Conservation (phyloP, 2,329 filamentous ascomycete genomes). For the Verticillium alfalfae region DNA sequence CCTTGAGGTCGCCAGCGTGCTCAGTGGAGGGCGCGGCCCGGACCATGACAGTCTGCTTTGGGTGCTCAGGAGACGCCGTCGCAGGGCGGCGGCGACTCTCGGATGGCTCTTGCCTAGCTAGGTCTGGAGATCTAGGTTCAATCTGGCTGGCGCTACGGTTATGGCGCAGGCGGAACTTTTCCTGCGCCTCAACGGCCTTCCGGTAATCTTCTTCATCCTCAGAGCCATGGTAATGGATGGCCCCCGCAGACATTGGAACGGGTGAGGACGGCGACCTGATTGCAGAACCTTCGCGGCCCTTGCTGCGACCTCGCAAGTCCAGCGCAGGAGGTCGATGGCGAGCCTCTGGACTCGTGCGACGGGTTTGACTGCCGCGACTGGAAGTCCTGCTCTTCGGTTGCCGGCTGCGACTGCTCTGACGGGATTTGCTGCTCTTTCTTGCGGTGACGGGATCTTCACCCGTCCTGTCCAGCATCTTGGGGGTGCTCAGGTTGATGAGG, state of each 20-base stretch:
- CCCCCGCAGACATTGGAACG: slow-evolving; percentile 63
- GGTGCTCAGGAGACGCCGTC: slow-evolving; percentile 20
- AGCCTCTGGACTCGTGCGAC: background rate
- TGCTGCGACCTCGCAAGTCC: slow-evolving; percentile 57
- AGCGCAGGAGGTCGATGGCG: slow-evolving; percentile 14
- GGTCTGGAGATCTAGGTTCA: slow-evolving; percentile 28
- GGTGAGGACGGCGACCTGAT: slow-evolving; percentile 75
- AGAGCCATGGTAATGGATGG: slow-evolving; percentile 46
- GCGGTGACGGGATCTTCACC: slow-evolving; percentile 36
- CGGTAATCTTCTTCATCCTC: slow-evolving; percentile 62
- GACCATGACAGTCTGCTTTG: background rate
- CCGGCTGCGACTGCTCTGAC: slow-evolving; percentile 2
- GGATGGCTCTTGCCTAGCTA: slow-evolving; percentile 27
- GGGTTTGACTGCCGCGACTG: slow-evolving; percentile 32
- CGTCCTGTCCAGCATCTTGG: slow-evolving; percentile 22
- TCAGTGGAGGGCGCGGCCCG: slow-evolving; percentile 23
- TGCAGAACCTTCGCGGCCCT: slow-evolving; percentile 51
- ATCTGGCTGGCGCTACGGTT: slow-evolving; percentile 44
- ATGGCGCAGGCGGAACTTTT: slow-evolving; percentile 50
- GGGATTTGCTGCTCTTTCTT: slow-evolving; percentile 32
- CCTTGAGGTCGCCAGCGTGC: slow-evolving; percentile 47
- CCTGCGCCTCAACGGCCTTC: slow-evolving; percentile 46
- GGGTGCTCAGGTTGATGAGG: slow-evolving; percentile 55
- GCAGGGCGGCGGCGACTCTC: slow-evolving; percentile 29
- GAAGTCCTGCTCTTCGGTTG: slow-evolving; percentile 38